Percentiles rank a stretch among this genome's conserved stretches.
These are phyloP conservation scores for Tilletia indica DNA, from an alignment of 1,284 basidiomycete genomes.

Conservation along the genomic window DNA sequence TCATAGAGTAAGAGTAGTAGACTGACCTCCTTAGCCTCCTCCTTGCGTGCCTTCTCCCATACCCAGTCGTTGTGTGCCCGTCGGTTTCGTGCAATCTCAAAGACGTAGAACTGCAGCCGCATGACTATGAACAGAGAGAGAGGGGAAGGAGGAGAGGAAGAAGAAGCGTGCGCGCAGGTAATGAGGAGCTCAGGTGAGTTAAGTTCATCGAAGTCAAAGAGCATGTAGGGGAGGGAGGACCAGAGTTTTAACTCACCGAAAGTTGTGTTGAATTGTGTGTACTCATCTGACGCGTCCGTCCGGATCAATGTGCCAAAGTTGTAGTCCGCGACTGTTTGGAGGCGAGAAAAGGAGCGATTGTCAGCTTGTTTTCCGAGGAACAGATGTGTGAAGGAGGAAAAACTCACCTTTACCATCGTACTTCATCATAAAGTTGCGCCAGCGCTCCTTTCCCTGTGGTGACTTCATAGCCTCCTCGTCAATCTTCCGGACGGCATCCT, in stretches of 20 bases:
- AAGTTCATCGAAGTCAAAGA: no score
- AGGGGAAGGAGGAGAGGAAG: constrained; percentile 22
- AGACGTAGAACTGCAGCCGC: constrained; percentile 77
- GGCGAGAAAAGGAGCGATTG: background rate
- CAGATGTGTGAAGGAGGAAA: background rate
- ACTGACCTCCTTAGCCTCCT: constrained; percentile 27
- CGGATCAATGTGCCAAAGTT: constrained; percentile 97
- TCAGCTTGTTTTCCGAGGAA: background rate
- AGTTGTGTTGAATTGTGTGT: constrained; percentile 88
- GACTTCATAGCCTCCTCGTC: constrained; percentile 97
- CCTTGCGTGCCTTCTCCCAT: constrained; percentile 45
- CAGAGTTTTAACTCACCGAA: constrained; percentile 67
- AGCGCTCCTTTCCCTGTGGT: constrained; percentile 80
- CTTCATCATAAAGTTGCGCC: constrained; percentile 85
- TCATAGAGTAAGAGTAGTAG: no score
- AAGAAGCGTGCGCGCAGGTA: no score
- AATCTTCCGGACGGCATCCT: constrained; percentile 67
- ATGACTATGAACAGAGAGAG: constrained; percentile 45
- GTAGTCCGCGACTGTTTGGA: constrained; percentile 70
- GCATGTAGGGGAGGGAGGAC: no score
- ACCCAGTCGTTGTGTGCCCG: constrained; percentile 85
- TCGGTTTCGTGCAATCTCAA: constrained; percentile 91
- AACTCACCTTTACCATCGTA: constrained; percentile 62
- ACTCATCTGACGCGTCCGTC: constrained; percentile 75
- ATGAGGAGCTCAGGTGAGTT: no score